Conservation (phyloP, 2,329 filamentous ascomycete genomes). For the Trichoderma atrobrunneum region DNA sequence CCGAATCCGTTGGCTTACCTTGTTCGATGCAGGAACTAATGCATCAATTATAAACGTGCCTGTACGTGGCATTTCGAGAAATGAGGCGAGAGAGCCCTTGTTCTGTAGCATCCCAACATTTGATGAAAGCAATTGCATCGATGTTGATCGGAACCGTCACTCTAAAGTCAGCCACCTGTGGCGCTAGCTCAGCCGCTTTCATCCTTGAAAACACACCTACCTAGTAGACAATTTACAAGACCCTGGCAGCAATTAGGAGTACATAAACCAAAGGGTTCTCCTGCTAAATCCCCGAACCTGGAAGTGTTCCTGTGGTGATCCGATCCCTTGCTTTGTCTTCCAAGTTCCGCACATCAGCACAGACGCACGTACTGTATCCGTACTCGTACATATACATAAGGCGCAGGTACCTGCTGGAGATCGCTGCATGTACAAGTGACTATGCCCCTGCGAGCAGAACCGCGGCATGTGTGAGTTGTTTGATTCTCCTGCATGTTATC, state of each 20-base stretch:
- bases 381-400: neutral
- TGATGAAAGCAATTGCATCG: neutral
- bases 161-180: neutral
- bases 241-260: constrained; percentile 10
- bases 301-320: constrained; percentile 13
- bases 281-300: constrained; percentile 17
- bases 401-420: neutral
- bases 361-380: neutral
- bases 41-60: neutral
- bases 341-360: neutral
- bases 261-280: constrained; percentile 12
- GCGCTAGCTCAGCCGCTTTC: constrained; percentile 3
- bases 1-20: neutral
- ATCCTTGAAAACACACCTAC: neutral
- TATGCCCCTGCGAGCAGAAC: constrained; percentile 29
- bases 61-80: neutral
- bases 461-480: constrained; percentile 36
- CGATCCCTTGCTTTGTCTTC: constrained; percentile 4
- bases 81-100: constrained; percentile 17
- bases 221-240: neutral
- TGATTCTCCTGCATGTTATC: constrained; percentile 21
- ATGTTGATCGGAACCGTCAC: neutral
- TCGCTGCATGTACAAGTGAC: constrained; percentile 6
- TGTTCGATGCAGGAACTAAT: neutral
- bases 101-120: constrained; percentile 3